Evolutionary conservation across 495 filamentous ascomycete genomes (phyloP).

Genomic region (Podospora comata): DNA sequence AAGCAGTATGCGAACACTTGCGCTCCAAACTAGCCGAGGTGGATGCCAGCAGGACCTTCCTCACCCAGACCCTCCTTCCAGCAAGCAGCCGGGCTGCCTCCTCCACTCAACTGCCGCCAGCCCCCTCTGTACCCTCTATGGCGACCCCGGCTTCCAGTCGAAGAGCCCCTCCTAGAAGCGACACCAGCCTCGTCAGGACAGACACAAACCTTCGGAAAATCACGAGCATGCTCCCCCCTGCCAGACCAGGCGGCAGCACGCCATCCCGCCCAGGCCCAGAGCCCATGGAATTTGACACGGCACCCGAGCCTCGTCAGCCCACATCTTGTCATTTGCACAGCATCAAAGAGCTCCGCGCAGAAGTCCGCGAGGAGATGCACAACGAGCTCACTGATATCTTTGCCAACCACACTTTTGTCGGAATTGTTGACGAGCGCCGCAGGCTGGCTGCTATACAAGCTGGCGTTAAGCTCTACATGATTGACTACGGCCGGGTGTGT

Average conservation of each 20-base stretch:
- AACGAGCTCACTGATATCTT: constrained; percentile 85
- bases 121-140: constrained; percentile 30
- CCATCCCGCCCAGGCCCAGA: constrained; percentile 18
- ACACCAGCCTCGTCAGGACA: constrained; percentile 87
- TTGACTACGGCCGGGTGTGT: constrained; percentile 88
- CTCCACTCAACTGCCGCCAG: constrained; percentile 31
- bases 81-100: constrained; percentile 49
- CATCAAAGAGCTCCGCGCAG: constrained; percentile 74
- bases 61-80: constrained; percentile 87
- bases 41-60: constrained; percentile 90
- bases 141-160: constrained; percentile 24
- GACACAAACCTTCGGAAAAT: constrained; percentile 91
- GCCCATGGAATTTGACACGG: constrained; percentile 62
- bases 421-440: constrained; percentile 80
- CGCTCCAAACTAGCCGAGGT: constrained; percentile 77
- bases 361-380: constrained; percentile 82
- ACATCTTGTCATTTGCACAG: constrained; percentile 68
- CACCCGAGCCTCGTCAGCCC: constrained; percentile 59
- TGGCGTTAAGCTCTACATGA: constrained; percentile 86
- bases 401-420: constrained; percentile 88
- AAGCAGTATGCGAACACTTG: constrained; percentile 79
- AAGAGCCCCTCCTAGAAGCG: constrained; percentile 59
- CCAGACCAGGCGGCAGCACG: constrained; percentile 15
- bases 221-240: constrained; percentile 80
- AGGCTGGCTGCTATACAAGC: constrained; percentile 90